phyloP scores from a whole-genome alignment of 345 rosid species.

The Kernera saxatilis region DNA sequence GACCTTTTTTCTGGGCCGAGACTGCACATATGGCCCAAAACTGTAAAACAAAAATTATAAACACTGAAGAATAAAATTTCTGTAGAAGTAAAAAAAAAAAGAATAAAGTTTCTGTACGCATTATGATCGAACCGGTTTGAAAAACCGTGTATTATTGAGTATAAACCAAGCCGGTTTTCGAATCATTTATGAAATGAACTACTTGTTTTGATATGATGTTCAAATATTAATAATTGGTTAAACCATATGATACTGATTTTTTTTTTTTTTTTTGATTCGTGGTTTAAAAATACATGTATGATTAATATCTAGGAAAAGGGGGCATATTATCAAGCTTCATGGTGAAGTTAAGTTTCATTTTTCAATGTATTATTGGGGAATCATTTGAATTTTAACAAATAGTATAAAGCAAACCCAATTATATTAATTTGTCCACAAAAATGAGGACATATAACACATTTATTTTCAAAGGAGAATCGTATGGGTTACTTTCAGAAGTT shows the following conservation, averaged over 20 bases:
- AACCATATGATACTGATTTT: background rate
- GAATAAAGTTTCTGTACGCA: too few species aligned
- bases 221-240: background rate
- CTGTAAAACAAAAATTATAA: too few species aligned
- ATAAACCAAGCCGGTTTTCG: too few species aligned
- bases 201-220: background rate
- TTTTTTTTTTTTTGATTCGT: background rate
- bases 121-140: too few species aligned
- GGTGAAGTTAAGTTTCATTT: conserved; percentile 23
- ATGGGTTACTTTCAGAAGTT: conserved; percentile 7
- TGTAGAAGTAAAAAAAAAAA: too few species aligned
- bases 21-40: too few species aligned
- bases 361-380: conserved; percentile 36
- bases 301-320: background rate
- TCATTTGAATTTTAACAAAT: conserved; percentile 28
- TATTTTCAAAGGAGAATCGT: conserved; percentile 26
- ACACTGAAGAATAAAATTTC: too few species aligned
- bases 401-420: conserved; percentile 33
- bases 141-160: too few species aligned
- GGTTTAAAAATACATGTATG: background rate
- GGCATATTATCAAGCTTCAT: conserved; percentile 20
- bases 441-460: conserved; percentile 22
- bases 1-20: too few species aligned
- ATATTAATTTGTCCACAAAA: conserved; percentile 16
- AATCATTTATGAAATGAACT: background rate